Percentiles rank a stretch among this genome's conserved stretches.
These are phyloP conservation scores for Hevea brasiliensis DNA, from an alignment of 345 rosid genomes.

Conservation along the genomic window DNA sequence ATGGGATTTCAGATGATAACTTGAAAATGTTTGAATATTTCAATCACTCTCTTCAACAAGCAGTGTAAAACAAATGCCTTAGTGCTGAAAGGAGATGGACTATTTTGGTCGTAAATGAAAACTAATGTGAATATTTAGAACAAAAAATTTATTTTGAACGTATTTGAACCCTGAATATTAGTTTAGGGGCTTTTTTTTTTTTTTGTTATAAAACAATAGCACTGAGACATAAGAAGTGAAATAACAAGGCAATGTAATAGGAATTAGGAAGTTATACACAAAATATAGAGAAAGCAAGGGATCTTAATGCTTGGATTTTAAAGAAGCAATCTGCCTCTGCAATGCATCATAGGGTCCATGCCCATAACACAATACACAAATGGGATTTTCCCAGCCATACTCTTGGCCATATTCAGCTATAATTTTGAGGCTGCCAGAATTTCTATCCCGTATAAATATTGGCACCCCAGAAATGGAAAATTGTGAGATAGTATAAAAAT, in stretches of 20 bases:
- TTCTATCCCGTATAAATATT: constrained; percentile 47
- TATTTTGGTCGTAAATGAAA: too few species aligned
- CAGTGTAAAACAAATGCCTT: too few species aligned
- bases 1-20: too few species aligned
- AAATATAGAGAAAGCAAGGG: constrained; percentile 17
- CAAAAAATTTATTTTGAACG: too few species aligned
- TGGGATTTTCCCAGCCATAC: constrained; percentile 48
- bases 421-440: constrained; percentile 33
- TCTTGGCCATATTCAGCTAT: constrained; percentile 61
- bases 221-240: not conserved
- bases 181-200: too few species aligned
- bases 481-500: not conserved
- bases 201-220: not conserved
- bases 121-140: too few species aligned
- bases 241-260: too few species aligned
- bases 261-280: too few species aligned
- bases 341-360: constrained; percentile 59
- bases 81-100: too few species aligned
- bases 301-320: constrained; percentile 39
- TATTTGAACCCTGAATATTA: too few species aligned
- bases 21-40: too few species aligned
- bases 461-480: constrained; percentile 38
- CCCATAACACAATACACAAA: constrained; percentile 51
- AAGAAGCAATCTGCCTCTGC: constrained; percentile 19
- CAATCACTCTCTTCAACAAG: too few species aligned